Evolutionary conservation across 116 monocot species (phyloP), one percentile per base, ranked within the genome.

Genomic region (Dioscorea cayenensis): DNA sequence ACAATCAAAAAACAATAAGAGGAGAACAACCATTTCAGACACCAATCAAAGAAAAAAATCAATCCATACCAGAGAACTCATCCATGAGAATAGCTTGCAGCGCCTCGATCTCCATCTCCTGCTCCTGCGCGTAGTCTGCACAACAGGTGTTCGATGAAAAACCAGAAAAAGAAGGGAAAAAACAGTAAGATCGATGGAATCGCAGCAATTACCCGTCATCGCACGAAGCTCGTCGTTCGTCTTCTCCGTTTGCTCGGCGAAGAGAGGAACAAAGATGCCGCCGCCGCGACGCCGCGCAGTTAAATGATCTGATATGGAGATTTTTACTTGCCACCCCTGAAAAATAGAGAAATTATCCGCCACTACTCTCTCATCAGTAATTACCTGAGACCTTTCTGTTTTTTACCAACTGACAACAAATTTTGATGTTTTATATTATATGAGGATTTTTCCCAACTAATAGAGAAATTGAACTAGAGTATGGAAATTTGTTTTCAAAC

Each of bases 61-160:
- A 43, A 43, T 0, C 43, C 5, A 65, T 38, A 87, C 95, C 95
- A 79, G 68, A 18, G 68, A 96, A 74, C 16, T 96, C 95, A 60
- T 96, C 95, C 95, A 96, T 96, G 28, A 96, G 82, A 68, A 96
- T 96, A 38, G 95, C 92, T 66, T 92, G 78, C 77, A 96, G 63
- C 19, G 95, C 95, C 74, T 96, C 95, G 60, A 96, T 87, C 79
- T 92, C 96, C 96, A 96, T 96, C 79, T 96, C 96, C 75, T 96
- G 96, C 79, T 96, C 96, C 77, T 87, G 89, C 49, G 63, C 77
- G 80, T 86, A 71, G 63, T 96, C 96, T 96, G 78, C 64, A 63
- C 14, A 5, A 48, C n/a, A 69, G 32, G 14, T 20, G 49, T 8
- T 43, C 50, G 11, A 68, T 51, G 49, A 51, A 18, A 20, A 14